Conservation (phyloP, 2,329 filamentous ascomycete genomes). For the Juglanconis sp. region DNA sequence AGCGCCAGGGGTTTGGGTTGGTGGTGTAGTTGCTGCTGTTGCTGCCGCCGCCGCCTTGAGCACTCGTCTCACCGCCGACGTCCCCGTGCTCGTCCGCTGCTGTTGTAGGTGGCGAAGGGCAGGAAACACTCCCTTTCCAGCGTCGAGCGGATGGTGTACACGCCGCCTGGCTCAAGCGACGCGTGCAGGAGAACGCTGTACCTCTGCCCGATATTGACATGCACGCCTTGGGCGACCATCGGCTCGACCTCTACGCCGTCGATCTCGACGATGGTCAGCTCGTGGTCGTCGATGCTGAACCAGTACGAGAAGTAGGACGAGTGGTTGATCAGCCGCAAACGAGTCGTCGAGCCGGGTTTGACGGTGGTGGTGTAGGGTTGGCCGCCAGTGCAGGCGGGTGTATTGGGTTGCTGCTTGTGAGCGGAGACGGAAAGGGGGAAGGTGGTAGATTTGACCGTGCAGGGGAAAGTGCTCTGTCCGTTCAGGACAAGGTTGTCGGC, state of each 20-base stretch:
- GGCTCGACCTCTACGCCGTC: slow-evolving; percentile 38
- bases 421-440: slow-evolving; percentile 20
- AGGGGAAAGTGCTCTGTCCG: slow-evolving; percentile 35
- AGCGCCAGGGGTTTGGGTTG: slow-evolving; percentile 23
- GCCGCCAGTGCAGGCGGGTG: slow-evolving; percentile 28
- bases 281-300: slow-evolving; percentile 38
- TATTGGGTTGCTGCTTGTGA: slow-evolving; percentile 8
- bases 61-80: no score
- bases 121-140: slow-evolving; percentile 32
- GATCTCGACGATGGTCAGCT: slow-evolving; percentile 35
- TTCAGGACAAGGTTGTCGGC: slow-evolving; percentile 40
- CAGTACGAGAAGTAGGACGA: slow-evolving; percentile 36
- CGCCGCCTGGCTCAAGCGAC: slow-evolving; percentile 26
- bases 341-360: slow-evolving; percentile 25
- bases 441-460: slow-evolving; percentile 26
- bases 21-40: neutral
- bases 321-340: slow-evolving; percentile 38
- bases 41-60: neutral
- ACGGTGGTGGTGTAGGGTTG: slow-evolving; percentile 31
- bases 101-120: slow-evolving; percentile 31
- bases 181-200: slow-evolving; percentile 34
- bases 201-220: slow-evolving; percentile 38
- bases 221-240: slow-evolving; percentile 30
- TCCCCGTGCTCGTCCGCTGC: slow-evolving; percentile 17
- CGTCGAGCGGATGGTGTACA: slow-evolving; percentile 35